Evolutionary conservation across 805 yeast genomes (phyloP).

Genomic region (Wickerhamiella occidentalis): DNA sequence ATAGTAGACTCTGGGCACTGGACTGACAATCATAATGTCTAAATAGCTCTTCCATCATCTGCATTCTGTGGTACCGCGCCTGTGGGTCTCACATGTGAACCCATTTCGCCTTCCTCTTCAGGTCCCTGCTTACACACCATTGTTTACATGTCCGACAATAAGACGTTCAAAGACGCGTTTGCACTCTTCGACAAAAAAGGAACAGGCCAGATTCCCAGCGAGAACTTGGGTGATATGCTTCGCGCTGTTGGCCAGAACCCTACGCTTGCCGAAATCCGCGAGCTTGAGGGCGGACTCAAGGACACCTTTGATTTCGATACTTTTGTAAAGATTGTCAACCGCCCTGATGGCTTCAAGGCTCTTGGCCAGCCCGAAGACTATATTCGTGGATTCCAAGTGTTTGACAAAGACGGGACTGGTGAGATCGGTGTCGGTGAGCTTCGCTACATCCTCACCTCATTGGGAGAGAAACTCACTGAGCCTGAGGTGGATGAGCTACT

Average conservation of each 20-base stretch:
- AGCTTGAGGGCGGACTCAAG: conserved; percentile 36
- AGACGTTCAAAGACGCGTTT: conserved; percentile 77
- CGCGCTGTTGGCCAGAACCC: conserved; percentile 99
- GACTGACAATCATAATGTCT: too few relatives aligned
- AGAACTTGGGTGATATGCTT: conserved; percentile 79
- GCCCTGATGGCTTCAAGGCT: conserved; percentile 72
- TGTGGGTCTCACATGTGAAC: background rate
- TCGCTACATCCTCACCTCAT: conserved; percentile 84
- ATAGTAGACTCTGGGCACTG: too few relatives aligned
- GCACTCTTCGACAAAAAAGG: conserved; percentile 95
- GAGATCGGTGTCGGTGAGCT: conserved; percentile 95
- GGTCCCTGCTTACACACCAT: conserved; percentile 3
- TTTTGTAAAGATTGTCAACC: conserved; percentile 60
- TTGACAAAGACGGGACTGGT: conserved; percentile 92
- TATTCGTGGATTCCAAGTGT: conserved; percentile 91
- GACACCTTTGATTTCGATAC: conserved; percentile 55
- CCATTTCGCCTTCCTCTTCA: background rate
- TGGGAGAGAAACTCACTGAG: conserved; percentile 87
- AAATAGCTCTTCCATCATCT: too few relatives aligned
- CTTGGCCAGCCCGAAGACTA: conserved; percentile 87
- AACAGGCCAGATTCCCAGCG: conserved; percentile 75
- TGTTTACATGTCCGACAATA: conserved; percentile 24
- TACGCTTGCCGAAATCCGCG: conserved; percentile 72
- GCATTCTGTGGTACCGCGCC: too few relatives aligned
- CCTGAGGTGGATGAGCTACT: conserved; percentile 90